These are phyloP conservation scores for Suillus discolor DNA, from an alignment of 768 basidiomycete genomes.

Conservation along the genomic window DNA sequence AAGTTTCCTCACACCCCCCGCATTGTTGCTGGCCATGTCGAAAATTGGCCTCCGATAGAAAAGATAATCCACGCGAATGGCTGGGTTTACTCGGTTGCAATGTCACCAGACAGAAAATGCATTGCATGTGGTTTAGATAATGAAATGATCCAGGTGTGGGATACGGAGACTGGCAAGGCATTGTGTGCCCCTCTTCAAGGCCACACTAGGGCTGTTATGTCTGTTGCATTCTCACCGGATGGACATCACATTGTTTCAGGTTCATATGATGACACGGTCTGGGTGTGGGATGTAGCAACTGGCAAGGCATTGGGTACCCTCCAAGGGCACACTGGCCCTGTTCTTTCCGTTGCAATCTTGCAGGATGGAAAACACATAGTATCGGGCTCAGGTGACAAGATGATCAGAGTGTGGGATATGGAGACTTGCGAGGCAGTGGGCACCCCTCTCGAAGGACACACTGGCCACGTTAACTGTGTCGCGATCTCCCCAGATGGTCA, in stretches of 20 bases:
- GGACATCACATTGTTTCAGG: neutral
- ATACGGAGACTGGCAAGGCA: no score
- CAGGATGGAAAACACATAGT: neutral
- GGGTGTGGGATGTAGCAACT: neutral
- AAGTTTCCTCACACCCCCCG: neutral
- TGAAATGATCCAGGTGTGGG: no score
- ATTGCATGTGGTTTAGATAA: no score
- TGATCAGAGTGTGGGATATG: no score
- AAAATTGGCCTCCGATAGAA: no score
- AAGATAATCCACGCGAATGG: no score
- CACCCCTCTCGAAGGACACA: neutral
- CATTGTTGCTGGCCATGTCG: neutral
- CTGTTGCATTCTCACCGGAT: neutral
- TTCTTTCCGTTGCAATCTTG: neutral
- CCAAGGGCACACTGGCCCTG: rapidly evolving
- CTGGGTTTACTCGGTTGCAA: no score
- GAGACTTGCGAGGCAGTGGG: neutral
- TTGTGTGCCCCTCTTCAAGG: neutral
- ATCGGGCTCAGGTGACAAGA: neutral
- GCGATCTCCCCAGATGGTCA: slow-evolving; percentile 1
- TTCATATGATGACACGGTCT: neutral
- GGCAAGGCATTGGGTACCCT: neutral
- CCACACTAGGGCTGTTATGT: rapidly evolving
- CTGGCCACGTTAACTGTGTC: neutral
- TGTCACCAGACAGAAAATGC: no score